A percentile compares a stretch with the other conserved stretches of the same genome.
Evolutionary conservation across 495 filamentous ascomycete genomes (phyloP).

Genomic region (Aspergillus bertholletiae): DNA sequence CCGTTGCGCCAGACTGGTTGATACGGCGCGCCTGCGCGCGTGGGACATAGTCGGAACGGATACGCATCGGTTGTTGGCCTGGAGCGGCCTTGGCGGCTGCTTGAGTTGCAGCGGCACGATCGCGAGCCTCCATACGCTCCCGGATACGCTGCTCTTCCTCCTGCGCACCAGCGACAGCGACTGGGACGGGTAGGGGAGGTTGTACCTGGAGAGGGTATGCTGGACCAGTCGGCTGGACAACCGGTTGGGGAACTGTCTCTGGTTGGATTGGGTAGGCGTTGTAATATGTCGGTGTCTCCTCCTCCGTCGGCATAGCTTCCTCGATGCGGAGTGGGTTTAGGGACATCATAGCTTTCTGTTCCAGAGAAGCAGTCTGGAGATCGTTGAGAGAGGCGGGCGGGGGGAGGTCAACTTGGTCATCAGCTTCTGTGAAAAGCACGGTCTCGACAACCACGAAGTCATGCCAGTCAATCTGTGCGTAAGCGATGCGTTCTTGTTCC

Average conservation of each 20-base stretch:
- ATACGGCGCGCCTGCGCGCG: constrained; percentile 67
- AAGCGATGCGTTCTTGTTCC: constrained; percentile 79
- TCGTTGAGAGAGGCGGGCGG: constrained; percentile 86
- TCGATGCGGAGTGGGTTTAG: constrained; percentile 84
- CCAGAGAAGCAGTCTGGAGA: constrained; percentile 87
- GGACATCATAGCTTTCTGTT: constrained; percentile 89
- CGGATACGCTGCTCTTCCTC: constrained; percentile 66
- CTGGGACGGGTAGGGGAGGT: constrained; percentile 26
- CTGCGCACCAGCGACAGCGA: constrained; percentile 41
- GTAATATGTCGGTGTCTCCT: constrained; percentile 55
- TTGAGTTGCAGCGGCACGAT: constrained; percentile 73
- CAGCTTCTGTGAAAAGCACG: constrained; percentile 85
- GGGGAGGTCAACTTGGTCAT: constrained; percentile 82
- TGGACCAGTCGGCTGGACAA: constrained; percentile 23
- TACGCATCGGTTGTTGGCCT: constrained; percentile 74
- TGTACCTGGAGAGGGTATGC: constrained; percentile 35
- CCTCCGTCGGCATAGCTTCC: constrained; percentile 88
- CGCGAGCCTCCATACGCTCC: constrained; percentile 64
- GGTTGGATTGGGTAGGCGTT: constrained; percentile 44
- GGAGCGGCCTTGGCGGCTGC: constrained; percentile 66
- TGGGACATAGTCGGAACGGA: constrained; percentile 88
- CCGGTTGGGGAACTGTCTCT: constrained; percentile 16
- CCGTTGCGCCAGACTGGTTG: constrained; percentile 62
- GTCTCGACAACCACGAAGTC: constrained; percentile 97
- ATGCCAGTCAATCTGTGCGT: constrained; percentile 95